Evolutionary conservation across 257 asterid species (phyloP).

Genomic region (Ophiorrhiza pumila): DNA sequence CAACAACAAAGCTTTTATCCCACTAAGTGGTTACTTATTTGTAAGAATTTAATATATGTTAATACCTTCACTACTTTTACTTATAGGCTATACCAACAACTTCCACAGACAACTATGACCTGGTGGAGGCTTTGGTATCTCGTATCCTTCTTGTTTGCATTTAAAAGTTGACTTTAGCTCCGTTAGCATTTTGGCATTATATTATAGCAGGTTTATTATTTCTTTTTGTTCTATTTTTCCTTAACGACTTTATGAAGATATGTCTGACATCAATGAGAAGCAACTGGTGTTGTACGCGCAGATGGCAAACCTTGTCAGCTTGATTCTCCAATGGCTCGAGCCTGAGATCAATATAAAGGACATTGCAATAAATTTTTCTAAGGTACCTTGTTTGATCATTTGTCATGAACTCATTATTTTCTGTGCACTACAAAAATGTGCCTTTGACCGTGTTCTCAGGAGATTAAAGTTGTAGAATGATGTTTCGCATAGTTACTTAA

Average conservation of each 20-base stretch:
- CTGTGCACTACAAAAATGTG: neutral
- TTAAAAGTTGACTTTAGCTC: slow-evolving; percentile 8
- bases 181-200: slow-evolving; percentile 9
- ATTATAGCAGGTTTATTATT: slow-evolving; percentile 1
- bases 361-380: slow-evolving; percentile 68
- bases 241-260: slow-evolving; percentile 53
- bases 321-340: slow-evolving; percentile 76
- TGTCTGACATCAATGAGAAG: slow-evolving; percentile 64
- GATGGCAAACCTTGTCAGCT: slow-evolving; percentile 86
- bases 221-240: slow-evolving; percentile 21
- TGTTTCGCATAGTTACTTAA: neutral
- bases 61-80: slow-evolving; percentile 11
- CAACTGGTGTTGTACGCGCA: slow-evolving; percentile 85
- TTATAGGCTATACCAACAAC: slow-evolving; percentile 57
- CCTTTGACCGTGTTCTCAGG: neutral
- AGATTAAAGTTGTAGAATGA: neutral
- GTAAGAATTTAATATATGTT: neutral
- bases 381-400: slow-evolving; percentile 43
- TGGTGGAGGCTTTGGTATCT: slow-evolving; percentile 76
- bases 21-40: neutral
- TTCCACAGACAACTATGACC: slow-evolving; percentile 59
- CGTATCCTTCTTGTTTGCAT: slow-evolving; percentile 65
- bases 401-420: neutral
- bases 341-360: slow-evolving; percentile 69
- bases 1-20: no score